Evolutionary conservation across 129 eudicot genomes (phyloP).

Genomic region (Silybum marianum): DNA sequence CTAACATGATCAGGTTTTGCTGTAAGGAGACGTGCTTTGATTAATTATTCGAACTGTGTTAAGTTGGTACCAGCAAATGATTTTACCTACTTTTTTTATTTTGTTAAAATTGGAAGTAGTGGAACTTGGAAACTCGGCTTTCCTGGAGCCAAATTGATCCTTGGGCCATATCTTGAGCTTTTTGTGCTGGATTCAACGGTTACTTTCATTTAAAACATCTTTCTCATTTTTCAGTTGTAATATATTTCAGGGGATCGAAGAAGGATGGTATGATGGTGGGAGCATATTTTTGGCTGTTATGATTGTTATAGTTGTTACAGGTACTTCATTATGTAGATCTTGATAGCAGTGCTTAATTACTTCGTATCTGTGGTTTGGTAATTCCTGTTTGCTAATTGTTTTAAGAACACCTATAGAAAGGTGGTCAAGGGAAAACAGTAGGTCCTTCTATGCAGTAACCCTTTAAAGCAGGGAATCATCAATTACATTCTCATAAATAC

Average conservation of each 20-base stretch:
- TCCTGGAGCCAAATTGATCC: neutral
- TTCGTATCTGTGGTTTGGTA: neutral
- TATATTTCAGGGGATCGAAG: slow-evolving; percentile 64
- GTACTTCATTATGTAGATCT: slow-evolving; percentile 41
- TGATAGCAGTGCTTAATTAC: neutral
- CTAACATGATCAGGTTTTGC: neutral
- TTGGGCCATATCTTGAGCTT: neutral
- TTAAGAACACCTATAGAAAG: neutral
- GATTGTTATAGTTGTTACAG: slow-evolving; percentile 88
- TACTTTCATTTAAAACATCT: neutral
- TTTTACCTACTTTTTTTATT: neutral
- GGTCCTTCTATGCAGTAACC: neutral
- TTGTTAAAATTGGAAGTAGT: neutral
- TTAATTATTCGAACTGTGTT: neutral
- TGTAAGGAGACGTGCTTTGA: neutral
- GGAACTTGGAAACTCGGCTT: neutral
- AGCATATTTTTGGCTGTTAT: slow-evolving; percentile 90
- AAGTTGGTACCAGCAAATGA: neutral
- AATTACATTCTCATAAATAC: neutral
- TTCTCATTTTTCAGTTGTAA: neutral
- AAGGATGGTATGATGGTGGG: slow-evolving; percentile 99
- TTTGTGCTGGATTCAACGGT: neutral
- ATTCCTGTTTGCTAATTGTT: neutral
- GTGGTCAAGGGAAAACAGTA: neutral
- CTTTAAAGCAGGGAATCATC: neutral